Evolutionary conservation across 331 rosid genomes (phyloP).

Genomic region (Cydonia oblonga): DNA sequence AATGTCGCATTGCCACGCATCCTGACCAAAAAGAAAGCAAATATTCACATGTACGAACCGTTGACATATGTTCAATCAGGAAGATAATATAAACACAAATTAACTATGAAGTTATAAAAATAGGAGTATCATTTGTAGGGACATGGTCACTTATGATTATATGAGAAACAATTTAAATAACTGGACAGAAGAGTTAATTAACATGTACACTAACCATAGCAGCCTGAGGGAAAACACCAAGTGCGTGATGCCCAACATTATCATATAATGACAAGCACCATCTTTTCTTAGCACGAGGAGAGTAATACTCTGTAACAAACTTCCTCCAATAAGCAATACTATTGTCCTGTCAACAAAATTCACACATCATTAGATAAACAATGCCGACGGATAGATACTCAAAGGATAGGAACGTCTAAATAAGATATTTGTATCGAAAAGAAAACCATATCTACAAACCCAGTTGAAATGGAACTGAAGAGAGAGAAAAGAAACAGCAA

Average conservation of each 20-base stretch:
- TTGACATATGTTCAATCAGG: not conserved
- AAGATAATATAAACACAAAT: too few species aligned
- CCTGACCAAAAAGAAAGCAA: constrained; percentile 35
- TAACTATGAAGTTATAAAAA: not conserved
- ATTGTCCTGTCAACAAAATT: constrained; percentile 49
- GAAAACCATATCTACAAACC: not conserved
- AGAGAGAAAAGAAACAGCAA: not conserved
- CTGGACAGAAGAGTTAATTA: not conserved
- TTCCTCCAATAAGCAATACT: constrained; percentile 96
- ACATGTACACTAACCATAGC: constrained; percentile 45
- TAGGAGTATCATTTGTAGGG: not conserved
- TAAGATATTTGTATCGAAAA: not conserved
- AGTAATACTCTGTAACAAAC: constrained; percentile 89
- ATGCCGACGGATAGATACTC: too few species aligned
- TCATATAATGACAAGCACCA: constrained; percentile 89
- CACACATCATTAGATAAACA: not conserved
- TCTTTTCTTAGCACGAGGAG: constrained; percentile 89
- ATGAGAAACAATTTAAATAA: not conserved
- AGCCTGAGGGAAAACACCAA: constrained; percentile 93
- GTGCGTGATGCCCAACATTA: constrained; percentile 77
- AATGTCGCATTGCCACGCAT: constrained; percentile 92
- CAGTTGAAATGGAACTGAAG: not conserved
- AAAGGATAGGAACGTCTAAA: not conserved
- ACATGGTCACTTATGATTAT: not conserved
- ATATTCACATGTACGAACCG: not conserved